Evolutionary conservation across 2,329 filamentous ascomycete genomes (phyloP), one percentile per base, ranked within the genome.

Genomic region (Trichoderma sp.): DNA sequence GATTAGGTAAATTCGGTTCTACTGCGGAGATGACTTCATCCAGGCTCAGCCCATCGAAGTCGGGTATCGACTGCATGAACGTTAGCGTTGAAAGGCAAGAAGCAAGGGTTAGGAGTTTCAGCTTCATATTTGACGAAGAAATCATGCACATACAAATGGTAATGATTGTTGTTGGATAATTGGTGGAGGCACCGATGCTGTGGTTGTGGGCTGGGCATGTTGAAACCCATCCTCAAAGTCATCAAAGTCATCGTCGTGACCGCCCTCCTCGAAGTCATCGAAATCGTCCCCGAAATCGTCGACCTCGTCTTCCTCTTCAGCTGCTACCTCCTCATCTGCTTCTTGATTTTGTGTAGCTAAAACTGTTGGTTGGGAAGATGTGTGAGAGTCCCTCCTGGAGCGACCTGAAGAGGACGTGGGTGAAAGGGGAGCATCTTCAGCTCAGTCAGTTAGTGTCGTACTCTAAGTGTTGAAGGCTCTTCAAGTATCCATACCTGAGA

Each of bases 141-240:
- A 20, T 26, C 13, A 20, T 47, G 36, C 8, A 61, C 83, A 78
- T 80, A 86, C 83, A 77, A 85, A 85, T 77, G 86, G 84, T 74
- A 86, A 80, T 26, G 81, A 76, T 74, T 81, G 79, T 72, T 82
- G 80, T 61, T 47, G 50, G 47, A 32, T 32, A 26, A 78, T 72
- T 72, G 81, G 77, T 71, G 81, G 78, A 74, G 80, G 74, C 32
- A 77, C 74, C 55, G 79, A 73, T 58, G 78, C 77, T 32, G 79
- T 75, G 61, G 77, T 76, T 30, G 76, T 74, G 23, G 76, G 73
- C 43, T 78, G 73, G 71, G 87, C 80, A 78, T 88, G 84, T 77
- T 93, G 87, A 78, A 93, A 93, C 47, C 86, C 90, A 75, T 91
- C 92, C 78, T 92, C 90, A 81, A 93, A 94, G 77, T 93, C 91